phyloP scores from a whole-genome alignment of 306 rosid genomes.

The Amphicarpaea edgeworthii region DNA sequence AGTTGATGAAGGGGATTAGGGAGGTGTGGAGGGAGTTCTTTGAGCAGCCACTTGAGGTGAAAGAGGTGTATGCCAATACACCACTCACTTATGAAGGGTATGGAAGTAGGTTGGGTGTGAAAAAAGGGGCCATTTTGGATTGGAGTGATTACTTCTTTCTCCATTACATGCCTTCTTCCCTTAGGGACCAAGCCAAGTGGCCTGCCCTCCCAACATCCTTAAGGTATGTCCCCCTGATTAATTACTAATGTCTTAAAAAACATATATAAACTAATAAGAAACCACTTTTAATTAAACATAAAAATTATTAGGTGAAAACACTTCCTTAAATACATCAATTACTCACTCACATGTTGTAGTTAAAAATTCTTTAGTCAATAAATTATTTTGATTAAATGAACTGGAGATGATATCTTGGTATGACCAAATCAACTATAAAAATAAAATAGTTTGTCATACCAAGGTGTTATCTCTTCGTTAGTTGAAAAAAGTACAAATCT shows the following conservation, averaged over 20 bases:
- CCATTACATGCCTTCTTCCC: slow-evolving; percentile 61
- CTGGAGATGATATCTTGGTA: too few relatives aligned
- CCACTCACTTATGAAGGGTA: slow-evolving; percentile 84
- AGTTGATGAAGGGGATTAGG: slow-evolving; percentile 63
- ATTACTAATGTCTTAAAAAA: too few relatives aligned
- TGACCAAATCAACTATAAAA: too few relatives aligned
- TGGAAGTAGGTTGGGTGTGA: slow-evolving; percentile 78
- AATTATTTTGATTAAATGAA: too few relatives aligned
- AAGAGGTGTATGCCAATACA: slow-evolving; percentile 67
- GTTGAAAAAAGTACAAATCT: not conserved
- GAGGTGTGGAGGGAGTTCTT: slow-evolving; percentile 76
- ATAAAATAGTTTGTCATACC: too few relatives aligned
- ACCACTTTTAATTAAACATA: too few relatives aligned
- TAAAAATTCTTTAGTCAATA: too few relatives aligned
- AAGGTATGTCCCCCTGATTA: slow-evolving; percentile 52
- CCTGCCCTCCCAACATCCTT: slow-evolving; percentile 67
- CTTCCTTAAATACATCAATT: too few relatives aligned
- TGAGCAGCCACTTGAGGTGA: slow-evolving; percentile 60
- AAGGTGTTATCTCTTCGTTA: too few relatives aligned
- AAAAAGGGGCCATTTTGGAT: slow-evolving; percentile 83
- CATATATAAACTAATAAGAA: too few relatives aligned
- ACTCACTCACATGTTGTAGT: too few relatives aligned
- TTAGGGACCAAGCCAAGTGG: slow-evolving; percentile 68
- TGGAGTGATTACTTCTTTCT: slow-evolving; percentile 94
- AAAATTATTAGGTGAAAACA: too few relatives aligned